These are phyloP conservation scores for Ogataea polymorpha DNA, from an alignment of 805 yeast species.

Conservation along the genomic window DNA sequence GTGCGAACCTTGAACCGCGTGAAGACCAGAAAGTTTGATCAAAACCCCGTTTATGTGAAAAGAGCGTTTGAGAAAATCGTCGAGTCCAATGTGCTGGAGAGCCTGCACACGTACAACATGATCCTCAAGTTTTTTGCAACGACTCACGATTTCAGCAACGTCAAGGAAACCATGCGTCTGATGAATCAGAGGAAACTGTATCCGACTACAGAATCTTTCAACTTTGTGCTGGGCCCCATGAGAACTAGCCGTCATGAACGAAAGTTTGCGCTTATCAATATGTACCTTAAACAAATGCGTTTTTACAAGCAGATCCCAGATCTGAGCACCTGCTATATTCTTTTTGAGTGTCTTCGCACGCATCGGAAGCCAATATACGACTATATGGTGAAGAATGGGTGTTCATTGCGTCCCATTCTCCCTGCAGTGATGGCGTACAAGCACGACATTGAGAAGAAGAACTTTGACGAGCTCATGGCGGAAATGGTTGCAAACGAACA, in stretches of 20 bases:
- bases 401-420: conserved; percentile 14
- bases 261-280: conserved; percentile 11
- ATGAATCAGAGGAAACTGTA: conserved; percentile 7
- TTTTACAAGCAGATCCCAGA: conserved; percentile 15
- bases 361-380: conserved; percentile 14
- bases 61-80: conserved; percentile 10
- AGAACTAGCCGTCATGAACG: conserved; percentile 5
- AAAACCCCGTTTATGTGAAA: conserved; percentile 9
- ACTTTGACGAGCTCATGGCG: conserved; percentile 6
- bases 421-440: conserved; percentile 10
- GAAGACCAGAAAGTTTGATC: conserved; percentile 12
- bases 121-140: conserved; percentile 17
- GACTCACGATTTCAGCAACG: conserved; percentile 9
- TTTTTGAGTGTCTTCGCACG: conserved; percentile 9
- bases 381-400: conserved; percentile 5
- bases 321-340: conserved; percentile 24
- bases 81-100: conserved; percentile 10
- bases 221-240: conserved; percentile 17
- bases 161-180: conserved; percentile 8
- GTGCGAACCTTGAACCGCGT: conserved; percentile 7
- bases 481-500: not conserved
- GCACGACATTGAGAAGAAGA: not conserved
- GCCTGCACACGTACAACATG: conserved; percentile 15
- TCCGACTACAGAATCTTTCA: conserved; percentile 19
- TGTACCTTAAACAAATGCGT: conserved; percentile 19